Conservation (phyloP, 345 rosid genomes). For the Hirschfeldia incana region DNA sequence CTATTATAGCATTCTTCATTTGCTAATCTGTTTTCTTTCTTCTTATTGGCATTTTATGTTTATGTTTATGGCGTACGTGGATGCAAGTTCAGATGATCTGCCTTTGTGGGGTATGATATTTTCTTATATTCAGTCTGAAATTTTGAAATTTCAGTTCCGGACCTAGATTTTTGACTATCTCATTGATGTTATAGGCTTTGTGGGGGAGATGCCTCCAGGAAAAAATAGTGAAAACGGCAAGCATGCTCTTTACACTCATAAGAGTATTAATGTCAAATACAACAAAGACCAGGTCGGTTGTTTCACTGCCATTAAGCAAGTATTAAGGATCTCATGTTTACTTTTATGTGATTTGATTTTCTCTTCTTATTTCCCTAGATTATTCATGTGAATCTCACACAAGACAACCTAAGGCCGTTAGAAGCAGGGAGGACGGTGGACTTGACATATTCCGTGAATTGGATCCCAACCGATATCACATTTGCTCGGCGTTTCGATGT, state of each 20-base stretch:
- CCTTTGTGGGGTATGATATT: conserved; percentile 84
- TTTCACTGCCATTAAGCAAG: conserved; percentile 8
- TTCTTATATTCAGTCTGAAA: not conserved
- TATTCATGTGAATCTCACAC: conserved; percentile 85
- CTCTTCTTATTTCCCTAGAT: conserved; percentile 48
- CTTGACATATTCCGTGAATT: conserved; percentile 80
- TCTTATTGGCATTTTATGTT: conserved; percentile 15
- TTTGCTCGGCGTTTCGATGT: conserved; percentile 95
- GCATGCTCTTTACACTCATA: conserved; percentile 80
- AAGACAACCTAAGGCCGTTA: conserved; percentile 71
- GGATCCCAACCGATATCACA: conserved; percentile 66
- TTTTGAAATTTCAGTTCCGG: not conserved
- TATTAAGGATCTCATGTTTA: not conserved
- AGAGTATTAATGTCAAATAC: conserved; percentile 63
- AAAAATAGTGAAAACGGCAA: conserved; percentile 76
- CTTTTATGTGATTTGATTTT: not conserved
- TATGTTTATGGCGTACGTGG: conserved; percentile 35
- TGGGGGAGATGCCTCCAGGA: conserved; percentile 75
- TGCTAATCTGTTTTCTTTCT: conserved; percentile 29
- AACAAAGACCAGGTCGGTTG: conserved; percentile 82
- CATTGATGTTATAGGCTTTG: conserved; percentile 60
- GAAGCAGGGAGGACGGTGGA: conserved; percentile 66
- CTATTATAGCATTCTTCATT: not conserved
- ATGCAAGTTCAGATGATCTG: conserved; percentile 81
- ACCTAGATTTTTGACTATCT: not conserved